Conservation (phyloP, 257 asterid genomes). For the Solanum tacnaense region DNA sequence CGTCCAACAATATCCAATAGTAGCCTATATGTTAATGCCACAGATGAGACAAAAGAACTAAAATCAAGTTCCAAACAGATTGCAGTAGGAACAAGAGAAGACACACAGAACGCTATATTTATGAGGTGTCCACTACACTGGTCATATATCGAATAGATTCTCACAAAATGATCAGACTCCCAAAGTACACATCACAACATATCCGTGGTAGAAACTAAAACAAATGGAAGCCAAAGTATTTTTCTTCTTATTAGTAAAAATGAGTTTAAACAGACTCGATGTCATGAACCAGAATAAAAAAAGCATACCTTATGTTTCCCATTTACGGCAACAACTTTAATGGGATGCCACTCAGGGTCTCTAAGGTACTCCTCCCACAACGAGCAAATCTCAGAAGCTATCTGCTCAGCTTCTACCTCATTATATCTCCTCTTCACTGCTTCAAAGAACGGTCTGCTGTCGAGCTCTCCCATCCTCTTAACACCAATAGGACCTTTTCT, state of each 20-base stretch:
- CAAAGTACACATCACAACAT: neutral
- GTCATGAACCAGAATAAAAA: neutral
- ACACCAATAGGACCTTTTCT: constrained; percentile 33
- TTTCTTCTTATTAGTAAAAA: neutral
- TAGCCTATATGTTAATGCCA: neutral
- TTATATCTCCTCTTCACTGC: constrained; percentile 52
- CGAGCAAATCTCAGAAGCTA: constrained; percentile 70
- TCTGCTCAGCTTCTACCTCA: constrained; percentile 66
- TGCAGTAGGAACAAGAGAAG: neutral
- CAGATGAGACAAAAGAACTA: neutral
- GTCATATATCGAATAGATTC: neutral
- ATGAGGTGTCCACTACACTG: neutral
- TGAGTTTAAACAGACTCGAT: neutral
- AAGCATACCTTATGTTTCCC: constrained; percentile 56
- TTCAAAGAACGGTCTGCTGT: constrained; percentile 39
- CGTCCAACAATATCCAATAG: neutral
- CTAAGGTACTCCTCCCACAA: constrained; percentile 92
- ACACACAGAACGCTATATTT: neutral
- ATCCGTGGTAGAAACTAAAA: neutral
- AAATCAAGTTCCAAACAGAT: neutral
- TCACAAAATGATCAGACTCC: neutral
- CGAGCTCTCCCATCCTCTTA: constrained; percentile 73
- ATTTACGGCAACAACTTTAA: constrained; percentile 37
- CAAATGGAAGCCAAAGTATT: neutral
- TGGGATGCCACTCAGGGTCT: constrained; percentile 93